Percentiles rank a stretch among this genome's conserved stretches.
Conservation (phyloP, 2,329 filamentous ascomycete species). For the Sphaerostilbella broomeana region DNA sequence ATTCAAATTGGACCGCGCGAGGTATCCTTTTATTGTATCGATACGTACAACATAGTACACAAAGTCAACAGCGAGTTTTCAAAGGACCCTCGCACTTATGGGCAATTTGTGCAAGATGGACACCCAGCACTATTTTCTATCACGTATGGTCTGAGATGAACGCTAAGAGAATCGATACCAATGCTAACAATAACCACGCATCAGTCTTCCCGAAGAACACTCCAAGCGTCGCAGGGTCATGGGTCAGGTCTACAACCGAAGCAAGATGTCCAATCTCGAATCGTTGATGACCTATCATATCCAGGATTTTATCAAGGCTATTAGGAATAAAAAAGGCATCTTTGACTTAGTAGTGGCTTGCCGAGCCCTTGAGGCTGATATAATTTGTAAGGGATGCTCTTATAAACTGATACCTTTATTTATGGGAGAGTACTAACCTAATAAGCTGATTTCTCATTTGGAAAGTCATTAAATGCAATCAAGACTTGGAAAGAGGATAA, state of each 20-base stretch:
- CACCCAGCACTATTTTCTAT: constrained; percentile 24
- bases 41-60: constrained; percentile 21
- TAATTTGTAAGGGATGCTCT: constrained; percentile 14
- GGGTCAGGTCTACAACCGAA: constrained; percentile 23
- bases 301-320: constrained; percentile 12
- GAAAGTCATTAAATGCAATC: constrained; percentile 19
- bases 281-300: constrained; percentile 20
- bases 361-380: constrained; percentile 16
- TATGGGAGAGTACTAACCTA: neutral
- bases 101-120: constrained; percentile 23
- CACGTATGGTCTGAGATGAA: constrained; percentile 15
- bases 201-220: constrained; percentile 21
- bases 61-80: constrained; percentile 20
- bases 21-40: constrained; percentile 22
- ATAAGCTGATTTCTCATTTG: constrained; percentile 22
- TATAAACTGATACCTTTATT: neutral
- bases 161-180: neutral
- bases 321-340: neutral
- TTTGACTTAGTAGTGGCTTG: constrained; percentile 9
- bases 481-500: constrained; percentile 18
- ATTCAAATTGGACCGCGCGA: constrained; percentile 20
- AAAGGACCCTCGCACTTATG: constrained; percentile 23
- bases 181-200: constrained; percentile 12
- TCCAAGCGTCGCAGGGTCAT: constrained; percentile 23
- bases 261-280: constrained; percentile 21